Conservation (phyloP, 345 rosid genomes). For the Angophora floribunda region DNA sequence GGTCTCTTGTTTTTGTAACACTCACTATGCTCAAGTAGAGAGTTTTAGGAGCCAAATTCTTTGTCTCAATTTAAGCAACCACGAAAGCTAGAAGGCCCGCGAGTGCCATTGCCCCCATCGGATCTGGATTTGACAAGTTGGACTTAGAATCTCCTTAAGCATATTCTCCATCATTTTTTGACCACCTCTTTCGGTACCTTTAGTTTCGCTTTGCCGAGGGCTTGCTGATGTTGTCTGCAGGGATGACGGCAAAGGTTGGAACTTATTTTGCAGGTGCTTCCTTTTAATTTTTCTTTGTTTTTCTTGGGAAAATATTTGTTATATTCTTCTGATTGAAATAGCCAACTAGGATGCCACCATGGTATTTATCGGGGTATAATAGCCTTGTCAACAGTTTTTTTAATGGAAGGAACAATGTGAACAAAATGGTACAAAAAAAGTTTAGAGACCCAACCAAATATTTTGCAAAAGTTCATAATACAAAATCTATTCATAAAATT, state of each 20-base stretch:
- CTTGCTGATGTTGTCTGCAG: background rate
- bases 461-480: background rate
- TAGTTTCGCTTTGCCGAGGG: background rate
- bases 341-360: background rate
- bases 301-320: background rate
- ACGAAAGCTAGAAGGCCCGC: background rate
- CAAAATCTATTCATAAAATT: background rate
- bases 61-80: background rate
- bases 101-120: background rate
- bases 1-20: background rate
- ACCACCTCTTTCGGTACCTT: background rate
- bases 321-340: background rate
- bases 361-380: background rate
- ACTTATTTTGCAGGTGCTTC: background rate
- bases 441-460: background rate
- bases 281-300: too few relatives aligned
- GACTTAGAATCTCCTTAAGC: background rate
- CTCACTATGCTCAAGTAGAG: background rate
- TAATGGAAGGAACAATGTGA: background rate
- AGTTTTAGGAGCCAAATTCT: background rate
- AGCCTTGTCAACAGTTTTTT: background rate
- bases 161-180: background rate
- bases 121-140: background rate
- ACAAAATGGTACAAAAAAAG: background rate
- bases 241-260: background rate